Base-by-base conservation (phyloP, 2,329 filamentous ascomycete genomes). In the Cercospora sp. region DNA sequence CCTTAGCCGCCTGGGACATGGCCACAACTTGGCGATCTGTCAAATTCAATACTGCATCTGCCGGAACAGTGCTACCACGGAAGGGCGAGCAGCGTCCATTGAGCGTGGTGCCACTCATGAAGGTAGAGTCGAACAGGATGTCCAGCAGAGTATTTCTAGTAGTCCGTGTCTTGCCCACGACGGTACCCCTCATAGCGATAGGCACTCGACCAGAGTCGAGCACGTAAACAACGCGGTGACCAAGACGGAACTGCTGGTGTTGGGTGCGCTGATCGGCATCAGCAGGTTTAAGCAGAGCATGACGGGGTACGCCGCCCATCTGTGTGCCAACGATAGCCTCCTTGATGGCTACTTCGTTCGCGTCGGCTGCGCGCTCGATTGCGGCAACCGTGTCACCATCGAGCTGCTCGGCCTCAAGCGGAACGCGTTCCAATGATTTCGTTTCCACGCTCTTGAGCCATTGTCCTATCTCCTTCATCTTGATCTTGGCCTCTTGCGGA, bases 51-150 rank as follows among this genome's bases (percentile, higher is more conserved):
- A 98, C 93, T 0, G 92, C 91, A n/a, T 91, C 91, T 6, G 90
- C 87, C 1, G 93, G 88, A 3, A 99, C 93, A 0, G 95, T 97
- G 78, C 95, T 94, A 63, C 95, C 95, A 39, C 94, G 89, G 88
- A 99, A 99, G 42, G 92, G 89, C 28, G 93, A 93, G 77, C 94
- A 97, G 67, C 95, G 90, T 66, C 94, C 93, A 67, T 92, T 91
- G 16, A 99, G 86, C 0, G 92, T 95, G 1, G 94, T 97, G 70
- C 95, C 95, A 76, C 93, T 96, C 94, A 99, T 98, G 80, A 99
- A 99, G 0, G 93, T 91, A 12, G 88, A 87, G 78, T 99, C 96
- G 80, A 97, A 99, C 7, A 99, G 90, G 66, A 98, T 87, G 78
- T 99, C 95, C 42, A 99, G 85, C 67, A 97, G 85, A 58, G 92